Base-by-base conservation (phyloP, 805 yeast species). In the Lachancea mirantina region DNA sequence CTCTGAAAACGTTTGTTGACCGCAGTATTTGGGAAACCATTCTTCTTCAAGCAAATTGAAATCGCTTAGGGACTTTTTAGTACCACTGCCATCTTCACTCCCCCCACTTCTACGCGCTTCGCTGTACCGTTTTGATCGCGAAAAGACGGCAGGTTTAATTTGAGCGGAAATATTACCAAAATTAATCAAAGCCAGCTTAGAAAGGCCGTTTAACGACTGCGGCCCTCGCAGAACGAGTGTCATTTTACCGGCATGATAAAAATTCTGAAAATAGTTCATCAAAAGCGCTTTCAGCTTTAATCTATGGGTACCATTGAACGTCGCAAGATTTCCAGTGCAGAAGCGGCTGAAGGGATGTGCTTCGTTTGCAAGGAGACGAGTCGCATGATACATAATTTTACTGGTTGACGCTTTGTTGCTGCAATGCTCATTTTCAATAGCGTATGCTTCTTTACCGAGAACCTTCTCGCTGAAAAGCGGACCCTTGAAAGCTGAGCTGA, bases 351-450 rank as follows among this genome's bases (percentile, higher is more conserved):
- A 82, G 0, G 72, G 78, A 43, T 74, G 79, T 0, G 45, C 15
- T 1, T 47, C 29, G 33, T 62, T 62, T 1, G 80, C 64, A 10
- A 81, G 44, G 3, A 75, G 37, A 28, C 79, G 64, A 5, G 72
- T 49, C 0, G 78, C 83, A 42, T 82, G 85, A 39, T 68, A 76
- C 19, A 77, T 43, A 0, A 72, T 49, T 48, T 78, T 77, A 4
- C 61, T 64, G 0, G 41, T 9, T 9, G 59, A 55, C 1, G 63
- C 45, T 9, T 64, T 57, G 40, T 81, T 82, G n/a, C 66, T 62
- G 4, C 53, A 57, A 48, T 81, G 88, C 42, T 82, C 94, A 46
- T 74, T 76, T 42, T 79, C 72, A 20, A 82, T 66, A 0, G 84
- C 76, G 28, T 62, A 56, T 0, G 78, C 61, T 51, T 82, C 89